Percentiles rank a stretch among this genome's conserved stretches.
These are phyloP conservation scores for Pleodorina starrii DNA, from an alignment of 139 green algal species.

Conservation along the genomic window DNA sequence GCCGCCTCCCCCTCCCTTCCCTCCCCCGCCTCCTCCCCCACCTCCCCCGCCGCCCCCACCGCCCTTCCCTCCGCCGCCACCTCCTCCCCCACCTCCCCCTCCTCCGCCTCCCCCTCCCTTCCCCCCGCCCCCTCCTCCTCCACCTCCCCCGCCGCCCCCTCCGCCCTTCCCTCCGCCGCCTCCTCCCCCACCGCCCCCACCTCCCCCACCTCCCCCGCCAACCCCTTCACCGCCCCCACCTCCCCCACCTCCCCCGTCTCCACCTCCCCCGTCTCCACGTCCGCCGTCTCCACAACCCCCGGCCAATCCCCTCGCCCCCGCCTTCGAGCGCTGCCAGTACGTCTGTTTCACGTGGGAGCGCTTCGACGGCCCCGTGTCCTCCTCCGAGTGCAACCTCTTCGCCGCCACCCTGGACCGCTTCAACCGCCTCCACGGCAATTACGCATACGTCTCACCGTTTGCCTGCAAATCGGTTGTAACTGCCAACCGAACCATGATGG, in stretches of 20 bases:
- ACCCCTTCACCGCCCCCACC: background rate
- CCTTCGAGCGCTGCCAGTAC: background rate
- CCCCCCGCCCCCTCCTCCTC: background rate
- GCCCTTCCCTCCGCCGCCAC: background rate
- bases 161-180: background rate
- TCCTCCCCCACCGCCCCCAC: background rate
- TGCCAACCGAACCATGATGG: background rate
- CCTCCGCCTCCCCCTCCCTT: background rate
- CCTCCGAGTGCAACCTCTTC: background rate
- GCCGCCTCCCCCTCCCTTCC: background rate
- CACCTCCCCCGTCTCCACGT: background rate
- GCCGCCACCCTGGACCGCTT: background rate
- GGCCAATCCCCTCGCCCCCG: background rate
- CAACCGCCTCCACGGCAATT: background rate
- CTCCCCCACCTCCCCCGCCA: background rate
- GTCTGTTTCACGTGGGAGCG: conserved; percentile 19
- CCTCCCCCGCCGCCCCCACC: background rate
- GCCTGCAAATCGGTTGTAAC: background rate
- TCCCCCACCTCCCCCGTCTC: background rate
- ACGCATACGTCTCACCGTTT: background rate
- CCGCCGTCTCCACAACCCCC: background rate
- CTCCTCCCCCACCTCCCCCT: background rate
- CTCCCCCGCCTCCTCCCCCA: background rate
- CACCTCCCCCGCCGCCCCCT: background rate
- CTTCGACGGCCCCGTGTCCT: background rate